Percentiles rank a stretch among this genome's conserved stretches.
Evolutionary conservation across 2,329 filamentous ascomycete species (phyloP).

Genomic region (Alternaria metachromatica): DNA sequence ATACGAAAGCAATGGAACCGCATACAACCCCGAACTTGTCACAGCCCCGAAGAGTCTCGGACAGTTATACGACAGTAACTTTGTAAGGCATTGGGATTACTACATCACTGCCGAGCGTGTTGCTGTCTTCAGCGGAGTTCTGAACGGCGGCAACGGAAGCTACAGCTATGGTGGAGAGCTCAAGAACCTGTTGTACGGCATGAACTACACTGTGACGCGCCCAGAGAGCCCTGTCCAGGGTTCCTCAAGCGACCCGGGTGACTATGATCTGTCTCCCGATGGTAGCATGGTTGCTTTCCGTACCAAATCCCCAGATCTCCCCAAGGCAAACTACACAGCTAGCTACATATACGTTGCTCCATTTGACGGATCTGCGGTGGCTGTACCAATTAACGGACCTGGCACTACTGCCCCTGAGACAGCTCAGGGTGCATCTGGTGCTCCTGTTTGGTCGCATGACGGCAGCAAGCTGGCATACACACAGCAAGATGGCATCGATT

Average conservation of each 20-base stretch:
- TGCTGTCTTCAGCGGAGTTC: constrained; percentile 74
- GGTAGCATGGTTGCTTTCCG: constrained; percentile 74
- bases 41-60: constrained; percentile 67
- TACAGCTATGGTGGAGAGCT: constrained; percentile 37
- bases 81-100: constrained; percentile 81
- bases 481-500: constrained; percentile 67
- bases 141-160: constrained; percentile 51
- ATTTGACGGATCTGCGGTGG: constrained; percentile 63
- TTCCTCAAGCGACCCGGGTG: constrained; percentile 76
- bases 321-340: constrained; percentile 78
- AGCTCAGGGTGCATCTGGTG: constrained; percentile 67
- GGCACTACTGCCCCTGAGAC: constrained; percentile 39
- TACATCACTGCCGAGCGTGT: constrained; percentile 73
- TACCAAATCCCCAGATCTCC: constrained; percentile 74
- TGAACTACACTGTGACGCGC: constrained; percentile 59
- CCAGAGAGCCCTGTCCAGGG: constrained; percentile 70
- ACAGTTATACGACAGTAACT: constrained; percentile 75
- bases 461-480: constrained; percentile 79
- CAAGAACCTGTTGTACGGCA: constrained; percentile 65
- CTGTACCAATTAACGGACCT: constrained; percentile 43
- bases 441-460: constrained; percentile 76
- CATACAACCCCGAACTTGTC: constrained; percentile 70
- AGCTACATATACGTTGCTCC: constrained; percentile 80
- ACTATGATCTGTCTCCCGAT: constrained; percentile 75
- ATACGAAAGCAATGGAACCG: constrained; percentile 67